These are phyloP conservation scores for Ganoderma sinense DNA, from an alignment of 1,284 basidiomycete genomes.

Conservation along the genomic window DNA sequence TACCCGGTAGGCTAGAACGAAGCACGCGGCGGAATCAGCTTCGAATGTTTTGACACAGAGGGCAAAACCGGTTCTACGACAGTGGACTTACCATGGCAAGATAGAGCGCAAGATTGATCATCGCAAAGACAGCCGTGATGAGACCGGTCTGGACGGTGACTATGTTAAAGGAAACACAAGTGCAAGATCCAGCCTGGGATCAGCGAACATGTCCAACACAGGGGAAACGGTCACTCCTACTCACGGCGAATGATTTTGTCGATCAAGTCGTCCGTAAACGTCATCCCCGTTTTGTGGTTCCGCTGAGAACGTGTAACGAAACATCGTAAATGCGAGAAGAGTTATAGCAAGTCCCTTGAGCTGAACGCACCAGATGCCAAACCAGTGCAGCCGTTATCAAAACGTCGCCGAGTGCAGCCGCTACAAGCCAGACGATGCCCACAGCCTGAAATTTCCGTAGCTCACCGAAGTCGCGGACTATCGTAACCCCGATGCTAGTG, in stretches of 20 bases:
- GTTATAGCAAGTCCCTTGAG: background rate
- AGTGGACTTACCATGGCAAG: background rate
- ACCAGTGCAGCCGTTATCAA: background rate
- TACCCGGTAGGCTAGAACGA: conserved; percentile 8
- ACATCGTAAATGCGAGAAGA: background rate
- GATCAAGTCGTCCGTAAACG: conserved; percentile 7
- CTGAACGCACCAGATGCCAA: background rate
- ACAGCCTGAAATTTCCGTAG: background rate
- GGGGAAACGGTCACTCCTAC: background rate
- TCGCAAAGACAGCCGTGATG: background rate
- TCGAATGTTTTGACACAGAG: background rate
- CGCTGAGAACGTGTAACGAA: background rate
- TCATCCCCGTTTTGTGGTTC: conserved; percentile 3
- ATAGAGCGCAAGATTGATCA: background rate
- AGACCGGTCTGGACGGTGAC: background rate
- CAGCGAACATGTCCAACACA: background rate
- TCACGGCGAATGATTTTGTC: background rate
- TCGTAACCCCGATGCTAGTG: background rate
- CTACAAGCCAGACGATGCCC: background rate
- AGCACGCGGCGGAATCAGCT: background rate
- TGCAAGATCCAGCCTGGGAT: background rate
- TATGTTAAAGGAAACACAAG: background rate
- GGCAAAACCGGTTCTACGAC: background rate
- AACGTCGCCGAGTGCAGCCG: background rate
- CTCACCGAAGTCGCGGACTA: background rate